Percentiles rank a stretch among this genome's conserved stretches.
Evolutionary conservation across 441 rosid genomes (phyloP).

Genomic region (Rhodomyrtus psidioides): DNA sequence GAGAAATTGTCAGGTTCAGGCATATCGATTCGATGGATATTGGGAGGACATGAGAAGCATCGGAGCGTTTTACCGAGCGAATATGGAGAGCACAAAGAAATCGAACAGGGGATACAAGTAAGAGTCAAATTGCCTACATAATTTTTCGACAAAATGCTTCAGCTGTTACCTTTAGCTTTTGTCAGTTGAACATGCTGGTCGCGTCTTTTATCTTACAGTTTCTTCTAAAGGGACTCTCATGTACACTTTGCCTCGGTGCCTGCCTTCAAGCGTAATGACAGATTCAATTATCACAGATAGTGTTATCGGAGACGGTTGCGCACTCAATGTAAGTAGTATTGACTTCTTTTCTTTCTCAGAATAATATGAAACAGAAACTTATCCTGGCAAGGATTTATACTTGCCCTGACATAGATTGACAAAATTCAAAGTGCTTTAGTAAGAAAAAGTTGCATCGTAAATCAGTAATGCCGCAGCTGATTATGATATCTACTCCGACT

Average conservation of each 20-base stretch:
- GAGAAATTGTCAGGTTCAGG: constrained; percentile 40
- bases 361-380: background rate
- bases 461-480: background rate
- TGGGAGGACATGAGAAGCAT: constrained; percentile 80
- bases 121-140: background rate
- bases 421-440: background rate
- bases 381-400: background rate
- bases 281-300: constrained; percentile 53
- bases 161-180: background rate
- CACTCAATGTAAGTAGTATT: constrained; percentile 48
- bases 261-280: constrained; percentile 51
- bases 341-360: background rate
- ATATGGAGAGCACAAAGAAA: constrained; percentile 60
- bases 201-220: constrained; percentile 27
- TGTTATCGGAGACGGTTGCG: constrained; percentile 78
- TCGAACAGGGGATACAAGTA: constrained; percentile 28
- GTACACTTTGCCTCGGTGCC: constrained; percentile 58
- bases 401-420: background rate
- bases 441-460: background rate
- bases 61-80: constrained; percentile 64
- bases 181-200: background rate
- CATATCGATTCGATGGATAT: constrained; percentile 54
- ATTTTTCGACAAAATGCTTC: background rate
- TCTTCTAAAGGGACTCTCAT: constrained; percentile 47
- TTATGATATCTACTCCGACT: background rate